Evolutionary conservation across 2,329 filamentous ascomycete genomes (phyloP).

Genomic region (Lecanoromycetidae sp.): DNA sequence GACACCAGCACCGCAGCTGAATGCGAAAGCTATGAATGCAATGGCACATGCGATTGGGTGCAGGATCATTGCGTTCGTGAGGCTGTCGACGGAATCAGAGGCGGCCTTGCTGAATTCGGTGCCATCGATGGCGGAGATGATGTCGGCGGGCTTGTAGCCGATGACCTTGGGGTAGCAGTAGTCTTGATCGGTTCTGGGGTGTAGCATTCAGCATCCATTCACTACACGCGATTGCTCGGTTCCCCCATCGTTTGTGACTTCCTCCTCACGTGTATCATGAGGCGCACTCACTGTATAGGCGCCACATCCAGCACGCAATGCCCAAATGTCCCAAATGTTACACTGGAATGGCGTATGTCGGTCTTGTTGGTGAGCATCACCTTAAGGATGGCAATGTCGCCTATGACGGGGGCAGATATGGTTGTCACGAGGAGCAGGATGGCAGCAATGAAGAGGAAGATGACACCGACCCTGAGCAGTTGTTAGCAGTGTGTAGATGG

Average conservation of each 20-base stretch:
- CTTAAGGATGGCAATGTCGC: constrained; percentile 42
- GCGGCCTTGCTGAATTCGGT: constrained; percentile 34
- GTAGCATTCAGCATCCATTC: not conserved
- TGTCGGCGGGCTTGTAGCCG: constrained; percentile 44
- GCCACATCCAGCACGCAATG: constrained; percentile 36
- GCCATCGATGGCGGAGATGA: constrained; percentile 32
- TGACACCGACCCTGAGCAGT: constrained; percentile 35
- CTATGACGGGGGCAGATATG: constrained; percentile 47
- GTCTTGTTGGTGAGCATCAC: constrained; percentile 36
- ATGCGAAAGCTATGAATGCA: constrained; percentile 47
- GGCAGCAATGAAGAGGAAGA: constrained; percentile 43
- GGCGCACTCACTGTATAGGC: constrained; percentile 19
- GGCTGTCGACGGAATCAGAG: constrained; percentile 34
- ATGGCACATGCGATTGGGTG: constrained; percentile 49
- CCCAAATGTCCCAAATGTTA: constrained; percentile 51
- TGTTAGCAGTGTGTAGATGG: not conserved
- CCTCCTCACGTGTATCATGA: not conserved
- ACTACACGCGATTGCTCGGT: not conserved
- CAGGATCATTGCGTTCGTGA: constrained; percentile 50
- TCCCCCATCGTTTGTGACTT: not conserved
- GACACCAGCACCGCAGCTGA: constrained; percentile 41
- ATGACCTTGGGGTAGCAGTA: constrained; percentile 38
- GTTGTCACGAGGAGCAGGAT: constrained; percentile 47
- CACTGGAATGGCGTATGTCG: constrained; percentile 24
- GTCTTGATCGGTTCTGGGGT: constrained; percentile 28